Conservation (phyloP, 129 eudicot species). For the Heracleum sosnowskyi region DNA sequence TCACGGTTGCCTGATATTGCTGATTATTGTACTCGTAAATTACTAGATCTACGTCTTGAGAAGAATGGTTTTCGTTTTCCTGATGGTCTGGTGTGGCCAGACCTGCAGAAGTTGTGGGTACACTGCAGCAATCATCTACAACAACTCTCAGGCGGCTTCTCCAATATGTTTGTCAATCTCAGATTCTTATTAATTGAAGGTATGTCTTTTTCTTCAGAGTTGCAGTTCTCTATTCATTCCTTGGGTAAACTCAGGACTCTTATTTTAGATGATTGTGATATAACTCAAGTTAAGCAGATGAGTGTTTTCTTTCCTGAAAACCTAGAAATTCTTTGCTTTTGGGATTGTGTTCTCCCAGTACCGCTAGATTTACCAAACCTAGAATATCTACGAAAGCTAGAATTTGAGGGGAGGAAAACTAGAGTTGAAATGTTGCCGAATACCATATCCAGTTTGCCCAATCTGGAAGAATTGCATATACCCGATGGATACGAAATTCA, state of each 20-base stretch:
- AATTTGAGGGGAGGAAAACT: background rate
- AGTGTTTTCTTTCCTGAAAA: background rate
- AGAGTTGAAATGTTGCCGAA: background rate
- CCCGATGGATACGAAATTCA: background rate
- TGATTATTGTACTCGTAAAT: too few species aligned
- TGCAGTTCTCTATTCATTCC: background rate
- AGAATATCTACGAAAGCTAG: background rate
- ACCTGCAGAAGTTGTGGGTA: too few species aligned
- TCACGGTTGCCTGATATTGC: too few species aligned
- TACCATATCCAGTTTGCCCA: background rate
- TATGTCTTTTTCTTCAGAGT: background rate
- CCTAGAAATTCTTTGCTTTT: background rate
- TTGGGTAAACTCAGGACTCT: background rate
- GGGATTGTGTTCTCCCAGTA: background rate
- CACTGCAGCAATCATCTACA: too few species aligned
- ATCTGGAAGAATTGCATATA: background rate
- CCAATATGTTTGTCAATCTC: too few species aligned
- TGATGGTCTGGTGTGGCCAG: too few species aligned
- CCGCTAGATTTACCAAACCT: background rate
- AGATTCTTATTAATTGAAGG: background rate
- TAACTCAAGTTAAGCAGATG: background rate
- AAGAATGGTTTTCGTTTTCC: too few species aligned
- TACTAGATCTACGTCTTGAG: too few species aligned
- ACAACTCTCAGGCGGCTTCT: too few species aligned
- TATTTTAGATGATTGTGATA: background rate